Conservation (phyloP, 1,284 basidiomycete species). For the Athelia sp. region DNA sequence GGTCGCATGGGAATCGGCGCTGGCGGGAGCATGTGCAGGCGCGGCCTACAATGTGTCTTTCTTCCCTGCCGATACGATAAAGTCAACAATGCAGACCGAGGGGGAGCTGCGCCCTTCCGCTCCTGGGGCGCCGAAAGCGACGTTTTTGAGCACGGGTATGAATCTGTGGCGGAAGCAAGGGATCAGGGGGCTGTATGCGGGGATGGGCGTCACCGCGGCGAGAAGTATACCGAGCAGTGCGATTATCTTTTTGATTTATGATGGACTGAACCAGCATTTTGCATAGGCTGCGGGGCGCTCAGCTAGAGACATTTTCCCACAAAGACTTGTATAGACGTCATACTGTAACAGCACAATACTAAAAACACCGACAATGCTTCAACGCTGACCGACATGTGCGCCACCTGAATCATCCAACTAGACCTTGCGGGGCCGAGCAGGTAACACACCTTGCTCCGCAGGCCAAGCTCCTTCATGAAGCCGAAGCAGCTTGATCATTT, state of each 20-base stretch:
- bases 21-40: conserved; percentile 77
- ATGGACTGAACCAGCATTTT: conserved; percentile 64
- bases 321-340: no score
- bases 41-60: conserved; percentile 76
- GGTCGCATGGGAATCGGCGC: conserved; percentile 68
- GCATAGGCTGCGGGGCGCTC: conserved; percentile 16
- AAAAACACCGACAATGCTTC: no score
- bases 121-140: conserved; percentile 23
- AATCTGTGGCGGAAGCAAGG: conserved; percentile 80
- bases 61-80: conserved; percentile 87
- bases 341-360: no score
- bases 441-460: no score
- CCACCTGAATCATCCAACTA: no score
- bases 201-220: conserved; percentile 91
- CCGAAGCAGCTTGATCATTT: no score
- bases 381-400: no score
- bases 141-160: conserved; percentile 69
- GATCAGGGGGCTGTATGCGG: conserved; percentile 84
- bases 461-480: no score
- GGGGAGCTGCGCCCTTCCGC: conserved; percentile 61
- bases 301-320: no score
- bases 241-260: conserved; percentile 89
- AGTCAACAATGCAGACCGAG: conserved; percentile 86
- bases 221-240: conserved; percentile 87
- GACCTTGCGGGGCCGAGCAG: no score